A percentile compares a stretch with the other conserved stretches of the same genome.
Evolutionary conservation across 2,329 filamentous ascomycete species (phyloP).

Genomic region (Sporothrix brasiliensis): DNA sequence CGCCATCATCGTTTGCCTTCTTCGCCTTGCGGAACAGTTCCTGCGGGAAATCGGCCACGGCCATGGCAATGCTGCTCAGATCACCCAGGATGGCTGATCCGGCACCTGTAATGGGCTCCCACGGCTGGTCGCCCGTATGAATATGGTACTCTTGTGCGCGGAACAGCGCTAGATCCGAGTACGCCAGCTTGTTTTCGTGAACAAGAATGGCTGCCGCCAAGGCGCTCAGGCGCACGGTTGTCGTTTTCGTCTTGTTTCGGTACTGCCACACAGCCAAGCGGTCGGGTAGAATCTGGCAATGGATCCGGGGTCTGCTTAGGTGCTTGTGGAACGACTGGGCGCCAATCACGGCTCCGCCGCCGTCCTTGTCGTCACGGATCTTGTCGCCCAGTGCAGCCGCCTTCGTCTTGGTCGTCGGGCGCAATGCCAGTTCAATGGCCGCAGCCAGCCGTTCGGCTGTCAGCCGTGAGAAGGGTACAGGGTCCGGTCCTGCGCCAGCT

Average conservation of each 20-base stretch:
- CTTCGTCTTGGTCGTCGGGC: conserved; percentile 3
- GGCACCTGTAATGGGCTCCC: conserved; percentile 76
- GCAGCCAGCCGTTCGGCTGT: conserved; percentile 67
- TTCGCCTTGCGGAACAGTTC: conserved; percentile 48
- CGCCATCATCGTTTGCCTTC: conserved; percentile 35
- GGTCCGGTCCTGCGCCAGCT: conserved; percentile 71
- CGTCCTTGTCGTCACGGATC: conserved; percentile 44
- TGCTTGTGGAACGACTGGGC: conserved; percentile 72
- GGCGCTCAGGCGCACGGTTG: conserved; percentile 62
- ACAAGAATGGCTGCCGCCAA: conserved; percentile 71
- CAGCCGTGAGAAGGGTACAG: conserved; percentile 69
- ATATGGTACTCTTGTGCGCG: conserved; percentile 62
- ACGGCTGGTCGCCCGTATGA: conserved; percentile 74
- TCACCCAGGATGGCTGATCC: conserved; percentile 80
- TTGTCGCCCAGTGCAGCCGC: neutral
- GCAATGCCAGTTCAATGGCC: conserved; percentile 53
- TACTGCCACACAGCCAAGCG: conserved; percentile 74
- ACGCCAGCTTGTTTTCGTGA: conserved; percentile 62
- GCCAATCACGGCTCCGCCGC: conserved; percentile 53
- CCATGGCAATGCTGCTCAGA: conserved; percentile 78
- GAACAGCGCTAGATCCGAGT: conserved; percentile 69
- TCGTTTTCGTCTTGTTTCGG: conserved; percentile 38
- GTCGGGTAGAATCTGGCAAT: conserved; percentile 69
- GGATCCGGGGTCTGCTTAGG: conserved; percentile 60
- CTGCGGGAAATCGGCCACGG: conserved; percentile 72